Conservation (phyloP, 2,329 filamentous ascomycete species). For the Phaeosphaeriaceae sp. region DNA sequence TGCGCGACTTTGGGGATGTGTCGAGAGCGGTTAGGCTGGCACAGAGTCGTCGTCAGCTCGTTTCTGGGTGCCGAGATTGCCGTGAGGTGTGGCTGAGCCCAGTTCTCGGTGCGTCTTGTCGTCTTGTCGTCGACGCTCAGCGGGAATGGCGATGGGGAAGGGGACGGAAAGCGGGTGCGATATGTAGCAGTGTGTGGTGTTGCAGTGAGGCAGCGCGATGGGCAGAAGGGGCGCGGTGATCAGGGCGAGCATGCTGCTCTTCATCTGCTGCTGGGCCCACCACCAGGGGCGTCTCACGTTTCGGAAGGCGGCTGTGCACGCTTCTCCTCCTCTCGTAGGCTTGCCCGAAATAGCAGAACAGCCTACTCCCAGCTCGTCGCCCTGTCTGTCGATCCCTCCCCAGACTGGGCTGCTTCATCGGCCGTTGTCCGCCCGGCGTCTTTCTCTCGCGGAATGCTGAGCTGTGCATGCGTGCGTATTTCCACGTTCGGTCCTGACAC, state of each 20-base stretch:
- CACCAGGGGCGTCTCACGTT: constrained; percentile 10
- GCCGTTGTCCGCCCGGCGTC: constrained; percentile 4
- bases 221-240: not conserved
- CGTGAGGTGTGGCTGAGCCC: constrained; percentile 41
- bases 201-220: not conserved
- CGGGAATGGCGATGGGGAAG: not conserved
- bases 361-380: constrained; percentile 14
- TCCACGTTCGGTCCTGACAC: not conserved
- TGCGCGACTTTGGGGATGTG: constrained; percentile 19
- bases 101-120: constrained; percentile 3
- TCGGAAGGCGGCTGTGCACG: constrained; percentile 20
- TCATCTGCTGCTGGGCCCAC: constrained; percentile 4
- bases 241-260: not conserved
- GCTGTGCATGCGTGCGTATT: not conserved
- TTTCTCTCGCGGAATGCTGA: not conserved
- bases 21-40: constrained; percentile 41
- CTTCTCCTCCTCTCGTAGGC: constrained; percentile 6
- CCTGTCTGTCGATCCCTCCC: constrained; percentile 6
- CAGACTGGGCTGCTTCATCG: not conserved
- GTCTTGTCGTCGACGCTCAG: not conserved
- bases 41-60: constrained; percentile 47
- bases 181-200: constrained; percentile 4
- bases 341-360: constrained; percentile 24
- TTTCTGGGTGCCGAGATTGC: constrained; percentile 27
- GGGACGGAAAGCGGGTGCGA: constrained; percentile 3